Evolutionary conservation across 2,329 filamentous ascomycete species (phyloP).

Genomic region (Neonectria sp.): DNA sequence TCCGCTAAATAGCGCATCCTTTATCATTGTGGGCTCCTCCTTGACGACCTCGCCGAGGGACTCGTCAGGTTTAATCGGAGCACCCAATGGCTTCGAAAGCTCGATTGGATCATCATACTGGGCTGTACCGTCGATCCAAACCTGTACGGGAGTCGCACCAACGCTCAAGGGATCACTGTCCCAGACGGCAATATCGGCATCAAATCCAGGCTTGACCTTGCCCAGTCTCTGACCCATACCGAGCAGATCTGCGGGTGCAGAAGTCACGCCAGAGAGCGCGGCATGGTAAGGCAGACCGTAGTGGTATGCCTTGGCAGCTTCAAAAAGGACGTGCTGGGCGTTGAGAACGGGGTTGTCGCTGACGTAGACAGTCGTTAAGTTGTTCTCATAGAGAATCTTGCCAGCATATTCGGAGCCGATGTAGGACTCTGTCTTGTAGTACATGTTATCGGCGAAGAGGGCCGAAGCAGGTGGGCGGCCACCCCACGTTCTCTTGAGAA

Average conservation of each 20-base stretch:
- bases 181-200: slow-evolving; percentile 75
- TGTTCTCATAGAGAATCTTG: slow-evolving; percentile 75
- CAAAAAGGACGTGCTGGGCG: slow-evolving; percentile 78
- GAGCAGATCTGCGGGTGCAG: slow-evolving; percentile 70
- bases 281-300: slow-evolving; percentile 74
- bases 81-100: slow-evolving; percentile 63
- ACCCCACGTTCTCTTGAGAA: slow-evolving; percentile 71
- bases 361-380: slow-evolving; percentile 77
- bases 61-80: slow-evolving; percentile 57
- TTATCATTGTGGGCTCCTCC: slow-evolving; percentile 56
- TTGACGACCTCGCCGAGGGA: slow-evolving; percentile 59
- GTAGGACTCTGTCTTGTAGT: slow-evolving; percentile 79
- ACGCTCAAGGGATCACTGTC: slow-evolving; percentile 74
- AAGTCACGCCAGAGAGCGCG: slow-evolving; percentile 71
- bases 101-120: slow-evolving; percentile 69
- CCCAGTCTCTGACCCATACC: slow-evolving; percentile 71
- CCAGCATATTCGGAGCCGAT: slow-evolving; percentile 76
- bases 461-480: slow-evolving; percentile 69
- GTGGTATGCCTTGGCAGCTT: slow-evolving; percentile 72
- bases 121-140: slow-evolving; percentile 74
- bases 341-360: slow-evolving; percentile 80
- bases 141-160: slow-evolving; percentile 71
- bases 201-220: slow-evolving; percentile 73
- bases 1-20: slow-evolving; percentile 69
- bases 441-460: slow-evolving; percentile 82